These are phyloP conservation scores for Acacia confusa DNA, from an alignment of 306 rosid species.

Conservation along the genomic window DNA sequence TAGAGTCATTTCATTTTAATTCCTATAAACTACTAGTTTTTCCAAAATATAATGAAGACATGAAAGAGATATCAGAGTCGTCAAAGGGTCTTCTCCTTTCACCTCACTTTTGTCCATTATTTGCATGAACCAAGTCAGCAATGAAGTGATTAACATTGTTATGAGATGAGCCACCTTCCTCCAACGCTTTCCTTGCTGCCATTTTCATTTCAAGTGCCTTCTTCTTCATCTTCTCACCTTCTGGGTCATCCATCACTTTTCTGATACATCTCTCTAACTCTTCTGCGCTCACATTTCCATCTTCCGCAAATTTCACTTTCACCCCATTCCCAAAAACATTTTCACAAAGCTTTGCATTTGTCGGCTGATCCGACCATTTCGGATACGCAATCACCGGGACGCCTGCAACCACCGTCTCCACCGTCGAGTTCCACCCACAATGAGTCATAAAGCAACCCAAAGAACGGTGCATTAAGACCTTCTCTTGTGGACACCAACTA, in stretches of 20 bases:
- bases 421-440: constrained; percentile 53
- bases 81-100: too few relatives aligned
- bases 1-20: too few relatives aligned
- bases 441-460: constrained; percentile 54
- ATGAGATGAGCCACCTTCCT: constrained; percentile 42
- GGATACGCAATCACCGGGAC: constrained; percentile 52
- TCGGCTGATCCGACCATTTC: constrained; percentile 48
- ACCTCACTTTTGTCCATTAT: too few relatives aligned
- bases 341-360: constrained; percentile 37
- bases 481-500: constrained; percentile 52
- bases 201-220: constrained; percentile 33
- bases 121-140: constrained; percentile 1
- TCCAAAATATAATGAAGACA: too few relatives aligned
- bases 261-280: constrained; percentile 44
- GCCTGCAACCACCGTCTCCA: constrained; percentile 34
- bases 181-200: constrained; percentile 30
- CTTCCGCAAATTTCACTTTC: constrained; percentile 31
- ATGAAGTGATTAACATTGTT: constrained; percentile 33
- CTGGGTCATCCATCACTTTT: constrained; percentile 42
- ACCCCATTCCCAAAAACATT: constrained; percentile 43
- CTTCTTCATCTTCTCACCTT: constrained; percentile 29
- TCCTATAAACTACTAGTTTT: too few relatives aligned
- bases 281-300: constrained; percentile 35
- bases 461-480: constrained; percentile 44
- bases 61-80: too few relatives aligned